Evolutionary conservation across 768 basidiomycete species (phyloP).

Genomic region (Rhizopogon vesiculosus): DNA sequence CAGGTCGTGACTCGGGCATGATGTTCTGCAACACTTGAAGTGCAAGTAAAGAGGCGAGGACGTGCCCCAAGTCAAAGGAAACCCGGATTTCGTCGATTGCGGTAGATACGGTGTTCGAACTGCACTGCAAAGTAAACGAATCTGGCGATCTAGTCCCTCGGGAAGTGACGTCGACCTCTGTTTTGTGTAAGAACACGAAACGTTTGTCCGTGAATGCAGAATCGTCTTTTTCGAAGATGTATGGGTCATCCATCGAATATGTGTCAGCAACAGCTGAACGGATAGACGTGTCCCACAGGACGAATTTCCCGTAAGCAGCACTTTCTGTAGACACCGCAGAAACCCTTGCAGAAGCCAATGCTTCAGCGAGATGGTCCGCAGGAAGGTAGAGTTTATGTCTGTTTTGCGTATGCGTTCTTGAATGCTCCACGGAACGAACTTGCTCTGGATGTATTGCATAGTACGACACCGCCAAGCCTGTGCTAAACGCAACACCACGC

Average conservation of each 20-base stretch:
- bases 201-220: conserved; percentile 34
- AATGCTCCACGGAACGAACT: conserved; percentile 8
- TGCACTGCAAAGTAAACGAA: conserved; percentile 4
- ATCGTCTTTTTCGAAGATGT: conserved; percentile 50
- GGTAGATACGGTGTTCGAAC: conserved; percentile 38
- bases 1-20: conserved; percentile 13
- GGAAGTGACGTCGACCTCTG: conserved; percentile 23
- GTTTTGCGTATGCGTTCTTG: conserved; percentile 33
- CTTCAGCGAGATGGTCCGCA: conserved; percentile 44
- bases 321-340: conserved; percentile 28
- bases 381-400: conserved; percentile 55
- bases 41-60: conserved; percentile 69
- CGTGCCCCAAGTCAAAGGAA: conserved; percentile 56
- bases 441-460: conserved; percentile 36
- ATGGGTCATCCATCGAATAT: conserved; percentile 65
- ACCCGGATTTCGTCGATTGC: conserved; percentile 49
- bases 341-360: conserved; percentile 35
- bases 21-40: conserved; percentile 36
- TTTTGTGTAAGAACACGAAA: conserved; percentile 37
- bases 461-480: conserved; percentile 50
- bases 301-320: conserved; percentile 39
- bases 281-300: conserved; percentile 45
- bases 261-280: conserved; percentile 61
- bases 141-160: conserved; percentile 9
- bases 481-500: conserved; percentile 62